These are phyloP conservation scores for Hippophae tibetana DNA, from an alignment of 306 rosid species.

Conservation along the genomic window DNA sequence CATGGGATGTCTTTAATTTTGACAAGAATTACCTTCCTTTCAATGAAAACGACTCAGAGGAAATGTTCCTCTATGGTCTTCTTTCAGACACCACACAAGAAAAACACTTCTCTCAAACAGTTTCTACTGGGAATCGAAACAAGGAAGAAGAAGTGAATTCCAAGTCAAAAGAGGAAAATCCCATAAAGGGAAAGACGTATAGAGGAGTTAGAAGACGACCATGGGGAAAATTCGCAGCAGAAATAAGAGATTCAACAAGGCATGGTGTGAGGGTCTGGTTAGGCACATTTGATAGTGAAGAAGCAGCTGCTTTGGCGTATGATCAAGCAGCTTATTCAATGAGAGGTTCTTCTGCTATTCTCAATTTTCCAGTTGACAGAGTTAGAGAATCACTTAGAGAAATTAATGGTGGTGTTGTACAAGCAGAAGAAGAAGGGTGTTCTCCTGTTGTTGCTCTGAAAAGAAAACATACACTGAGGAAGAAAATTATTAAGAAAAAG, in stretches of 20 bases:
- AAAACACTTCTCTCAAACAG: not conserved
- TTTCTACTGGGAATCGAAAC: slow-evolving; percentile 1
- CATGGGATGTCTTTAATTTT: slow-evolving; percentile 24
- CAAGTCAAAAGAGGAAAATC: slow-evolving; percentile 14
- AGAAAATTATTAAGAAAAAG: slow-evolving; percentile 46
- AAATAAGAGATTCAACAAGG: slow-evolving; percentile 81
- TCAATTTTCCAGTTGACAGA: slow-evolving; percentile 66
- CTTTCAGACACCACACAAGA: slow-evolving; percentile 27
- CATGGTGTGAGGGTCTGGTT: slow-evolving; percentile 85
- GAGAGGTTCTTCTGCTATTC: slow-evolving; percentile 73
- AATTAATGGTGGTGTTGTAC: slow-evolving; percentile 28
- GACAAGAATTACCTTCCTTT: slow-evolving; percentile 49
- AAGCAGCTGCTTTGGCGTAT: slow-evolving; percentile 86
- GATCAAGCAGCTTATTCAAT: slow-evolving; percentile 90
- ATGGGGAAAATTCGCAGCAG: slow-evolving; percentile 99
- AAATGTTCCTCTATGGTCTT: slow-evolving; percentile 75
- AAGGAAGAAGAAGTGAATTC: slow-evolving; percentile 71
- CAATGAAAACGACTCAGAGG: slow-evolving; percentile 80
- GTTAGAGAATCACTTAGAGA: slow-evolving; percentile 67
- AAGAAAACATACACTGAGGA: slow-evolving; percentile 72
- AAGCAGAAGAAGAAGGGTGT: slow-evolving; percentile 28
- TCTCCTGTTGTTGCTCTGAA: slow-evolving; percentile 89
- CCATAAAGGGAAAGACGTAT: slow-evolving; percentile 47
- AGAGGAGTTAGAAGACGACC: slow-evolving; percentile 81
- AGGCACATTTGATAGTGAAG: slow-evolving; percentile 89